A percentile compares a stretch with the other conserved stretches of the same genome.
phyloP scores from a whole-genome alignment of 306 rosid species.

The Luffa aegyptiaca region DNA sequence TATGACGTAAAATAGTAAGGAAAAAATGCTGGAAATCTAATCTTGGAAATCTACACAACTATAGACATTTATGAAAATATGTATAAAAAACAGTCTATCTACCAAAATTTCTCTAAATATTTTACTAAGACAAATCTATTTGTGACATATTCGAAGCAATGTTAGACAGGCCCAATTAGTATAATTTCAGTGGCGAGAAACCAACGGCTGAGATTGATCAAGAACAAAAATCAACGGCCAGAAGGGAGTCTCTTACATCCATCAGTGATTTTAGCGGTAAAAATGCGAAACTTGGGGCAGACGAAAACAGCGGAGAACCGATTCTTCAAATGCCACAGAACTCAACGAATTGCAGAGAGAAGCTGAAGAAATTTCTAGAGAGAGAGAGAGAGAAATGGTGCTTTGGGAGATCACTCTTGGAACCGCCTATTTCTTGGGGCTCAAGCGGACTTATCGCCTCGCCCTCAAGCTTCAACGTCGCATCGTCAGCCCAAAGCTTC shows the following conservation, averaged over 20 bases:
- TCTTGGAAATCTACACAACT: too few relatives aligned
- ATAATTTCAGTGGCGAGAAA: background rate
- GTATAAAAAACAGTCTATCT: too few relatives aligned
- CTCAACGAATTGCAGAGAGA: background rate
- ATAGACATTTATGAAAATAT: too few relatives aligned
- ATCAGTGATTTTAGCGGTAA: background rate
- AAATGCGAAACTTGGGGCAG: background rate
- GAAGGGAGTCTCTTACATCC: background rate
- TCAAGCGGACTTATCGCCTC: slow-evolving; percentile 63
- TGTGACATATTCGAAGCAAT: too few relatives aligned
- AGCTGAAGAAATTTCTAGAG: background rate
- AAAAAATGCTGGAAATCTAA: too few relatives aligned
- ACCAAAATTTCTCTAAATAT: too few relatives aligned
- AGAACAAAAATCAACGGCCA: background rate
- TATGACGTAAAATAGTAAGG: too few relatives aligned
- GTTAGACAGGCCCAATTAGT: too few relatives aligned
- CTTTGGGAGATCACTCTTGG: slow-evolving; percentile 91
- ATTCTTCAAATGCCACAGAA: background rate
- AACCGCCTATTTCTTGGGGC: slow-evolving; percentile 87
- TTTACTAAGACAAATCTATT: too few relatives aligned
- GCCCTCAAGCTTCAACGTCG: slow-evolving; percentile 73
- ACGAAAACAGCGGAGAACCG: background rate
- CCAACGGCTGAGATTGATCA: background rate
- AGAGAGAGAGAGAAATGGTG: slow-evolving; percentile 41
- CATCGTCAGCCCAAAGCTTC: slow-evolving; percentile 44